Evolutionary conservation across 2,329 filamentous ascomycete species (phyloP).

Genomic region (Xylaria multiplex): DNA sequence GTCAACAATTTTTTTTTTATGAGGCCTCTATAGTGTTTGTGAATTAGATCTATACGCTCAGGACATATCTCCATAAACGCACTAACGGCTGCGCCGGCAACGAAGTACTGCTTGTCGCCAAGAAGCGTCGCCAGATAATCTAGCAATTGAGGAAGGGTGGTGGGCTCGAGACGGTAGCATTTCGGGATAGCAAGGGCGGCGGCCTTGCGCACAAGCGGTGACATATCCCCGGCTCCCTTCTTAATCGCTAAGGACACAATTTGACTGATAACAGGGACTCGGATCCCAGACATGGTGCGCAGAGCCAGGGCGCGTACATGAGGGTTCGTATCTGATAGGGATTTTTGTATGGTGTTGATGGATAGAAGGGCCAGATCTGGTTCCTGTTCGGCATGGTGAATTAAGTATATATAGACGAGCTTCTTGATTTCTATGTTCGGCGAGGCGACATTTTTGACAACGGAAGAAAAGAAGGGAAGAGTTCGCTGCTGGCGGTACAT

Average conservation of each 20-base stretch:
- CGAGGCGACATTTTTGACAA: slow-evolving; percentile 97
- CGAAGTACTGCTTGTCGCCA: slow-evolving; percentile 93
- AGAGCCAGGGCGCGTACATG: slow-evolving; percentile 91
- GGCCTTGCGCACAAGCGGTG: slow-evolving; percentile 89
- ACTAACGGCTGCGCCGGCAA: slow-evolving; percentile 91
- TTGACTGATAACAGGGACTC: slow-evolving; percentile 97
- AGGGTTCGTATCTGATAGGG: slow-evolving; percentile 89
- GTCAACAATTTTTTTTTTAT: slow-evolving; percentile 95
- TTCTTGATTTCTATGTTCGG: slow-evolving; percentile 96
- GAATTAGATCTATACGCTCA: slow-evolving; percentile 85
- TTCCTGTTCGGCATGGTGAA: slow-evolving; percentile 95
- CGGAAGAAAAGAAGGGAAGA: slow-evolving; percentile 92
- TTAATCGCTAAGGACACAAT: slow-evolving; percentile 97
- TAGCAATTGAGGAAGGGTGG: slow-evolving; percentile 82
- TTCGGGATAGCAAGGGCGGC: slow-evolving; percentile 95
- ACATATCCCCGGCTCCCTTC: slow-evolving; percentile 93
- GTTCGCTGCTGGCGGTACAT: slow-evolving; percentile 93
- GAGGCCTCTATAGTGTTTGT: slow-evolving; percentile 86
- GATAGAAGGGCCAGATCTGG: slow-evolving; percentile 94
- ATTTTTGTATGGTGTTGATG: slow-evolving; percentile 99
- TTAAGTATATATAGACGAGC: slow-evolving; percentile 97
- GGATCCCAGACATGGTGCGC: slow-evolving; percentile 95
- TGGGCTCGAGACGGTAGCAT: slow-evolving; percentile 90
- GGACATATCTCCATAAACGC: slow-evolving; percentile 92
- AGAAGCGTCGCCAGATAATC: slow-evolving; percentile 83